These are phyloP conservation scores for Lentinula lateritia DNA, from an alignment of 768 basidiomycete species.

Conservation along the genomic window DNA sequence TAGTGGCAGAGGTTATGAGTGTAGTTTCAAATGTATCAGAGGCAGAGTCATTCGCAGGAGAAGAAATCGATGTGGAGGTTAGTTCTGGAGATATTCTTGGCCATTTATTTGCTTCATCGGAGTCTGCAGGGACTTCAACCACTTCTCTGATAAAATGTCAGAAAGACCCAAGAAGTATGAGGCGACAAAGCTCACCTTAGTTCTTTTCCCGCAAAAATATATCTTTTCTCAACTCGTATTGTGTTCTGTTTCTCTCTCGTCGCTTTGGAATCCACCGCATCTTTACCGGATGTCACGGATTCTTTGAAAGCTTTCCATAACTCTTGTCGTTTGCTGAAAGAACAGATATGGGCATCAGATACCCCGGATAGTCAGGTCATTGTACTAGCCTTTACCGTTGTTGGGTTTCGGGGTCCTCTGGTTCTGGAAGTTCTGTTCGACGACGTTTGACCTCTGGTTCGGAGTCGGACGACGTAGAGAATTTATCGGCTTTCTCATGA, in stretches of 20 bases:
- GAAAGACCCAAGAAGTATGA: background rate
- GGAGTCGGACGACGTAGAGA: slow-evolving; percentile 28
- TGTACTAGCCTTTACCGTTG: slow-evolving; percentile 33
- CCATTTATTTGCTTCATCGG: slow-evolving; percentile 74
- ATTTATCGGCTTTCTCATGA: slow-evolving; percentile 32
- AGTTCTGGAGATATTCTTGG: slow-evolving; percentile 41
- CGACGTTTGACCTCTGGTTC: slow-evolving; percentile 35
- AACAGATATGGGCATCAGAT: slow-evolving; percentile 4
- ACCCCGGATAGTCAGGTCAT: background rate
- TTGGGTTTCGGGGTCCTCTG: slow-evolving; percentile 31
- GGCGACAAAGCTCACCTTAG: slow-evolving; percentile 47
- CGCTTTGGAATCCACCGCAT: slow-evolving; percentile 7
- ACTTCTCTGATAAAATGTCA: slow-evolving; percentile 48
- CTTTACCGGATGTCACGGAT: slow-evolving; percentile 36
- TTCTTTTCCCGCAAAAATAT: slow-evolving; percentile 73
- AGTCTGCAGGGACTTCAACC: slow-evolving; percentile 66
- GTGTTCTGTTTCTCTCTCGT: slow-evolving; percentile 24
- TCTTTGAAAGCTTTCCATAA: slow-evolving; percentile 69
- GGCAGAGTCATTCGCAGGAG: background rate
- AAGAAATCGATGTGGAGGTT: slow-evolving; percentile 6
- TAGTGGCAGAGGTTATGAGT: background rate
- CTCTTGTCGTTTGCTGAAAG: slow-evolving; percentile 49
- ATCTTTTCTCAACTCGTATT: slow-evolving; percentile 66
- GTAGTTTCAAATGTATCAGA: slow-evolving; percentile 1
- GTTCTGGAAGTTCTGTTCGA: slow-evolving; percentile 19